Base-by-base conservation (phyloP, 2,329 filamentous ascomycete genomes). In the Pseudogymnoascus verrucosus region DNA sequence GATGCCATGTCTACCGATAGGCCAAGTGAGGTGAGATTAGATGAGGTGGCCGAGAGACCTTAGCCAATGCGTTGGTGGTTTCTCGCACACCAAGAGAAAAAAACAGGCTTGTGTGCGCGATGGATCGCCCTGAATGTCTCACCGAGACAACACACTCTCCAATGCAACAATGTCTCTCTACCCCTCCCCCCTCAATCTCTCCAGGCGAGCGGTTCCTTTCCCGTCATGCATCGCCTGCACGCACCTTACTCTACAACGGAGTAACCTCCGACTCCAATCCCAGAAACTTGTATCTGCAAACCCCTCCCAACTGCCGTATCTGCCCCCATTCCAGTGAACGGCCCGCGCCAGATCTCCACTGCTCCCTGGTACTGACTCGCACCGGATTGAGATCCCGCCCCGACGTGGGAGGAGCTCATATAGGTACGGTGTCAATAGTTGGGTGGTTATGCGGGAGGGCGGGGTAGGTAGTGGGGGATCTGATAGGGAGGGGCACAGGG, bases 401-500 rank as follows among this genome's bases (percentile, higher is more conserved):
- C 8, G 26, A 2, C n/a, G 14, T 31, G 26, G 47, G 47, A 54
- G 47, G 47, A 54, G 23, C 47, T 31, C 14, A 54, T 31, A 31
- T 54, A 54, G 26, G 26, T 31, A 54, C 23, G 26, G 47, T 31
- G 47, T 19, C 47, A 54, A 54, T 54, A 54, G 47, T 54, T 54
- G 26, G 26, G 47, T 54, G 47, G 47, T 16, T 54, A 54, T 54
- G 47, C 26, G 47, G 47, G 26, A 16, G 47, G 26, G 47, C 26
- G 47, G 47, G 47, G 47, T 54, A 54, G 47, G 47, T 11, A n/a
- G 47, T 54, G 47, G 47, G 47, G 47, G 23, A 51, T 51, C 44
- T 51, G 44, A 51, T 26, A 16, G 47, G 47, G 47, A 31, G 47
- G 26, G 26, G 8, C 42, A 47, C 42, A 47, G 12, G 42, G 42